Evolutionary conservation across 1,139 yeast species (phyloP), one percentile per base, ranked within the genome.

Genomic region (Taphrina pruni): DNA sequence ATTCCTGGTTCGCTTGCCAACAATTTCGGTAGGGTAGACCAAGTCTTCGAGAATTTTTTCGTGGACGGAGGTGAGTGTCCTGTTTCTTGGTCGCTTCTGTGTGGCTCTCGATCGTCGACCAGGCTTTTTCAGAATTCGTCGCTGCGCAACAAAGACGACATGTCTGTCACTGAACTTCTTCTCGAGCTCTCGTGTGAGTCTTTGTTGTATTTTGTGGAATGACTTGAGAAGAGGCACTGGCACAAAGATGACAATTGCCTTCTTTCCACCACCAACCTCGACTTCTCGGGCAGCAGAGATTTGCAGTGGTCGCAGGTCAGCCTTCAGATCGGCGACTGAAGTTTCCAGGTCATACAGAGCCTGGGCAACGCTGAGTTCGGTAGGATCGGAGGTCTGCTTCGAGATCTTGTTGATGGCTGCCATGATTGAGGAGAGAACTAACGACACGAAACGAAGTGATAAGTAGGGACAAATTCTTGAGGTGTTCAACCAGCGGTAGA

Each of bases 91-190:
- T 88, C 99, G 94, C 94, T 94, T 93, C 87, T 94, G 99, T 79
- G 84, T 85, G 83, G 88, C 89, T 87, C 93, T 90, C 74, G 97
- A 87, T 79, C 87, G 87, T 85, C 93, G 89, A 80, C 90, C 88
- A 78, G 91, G 88, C 88, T 92, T 93, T 86, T 98, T 97, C 82
- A 95, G 88, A 86, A 94, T 94, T 87, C 97, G 93, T 88, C 99
- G 92, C 87, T 94, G 98, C 81, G 98, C 99, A 81, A 94, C 88
- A 90, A 94, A 92, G 78, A 94, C 95, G 84, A 94, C 97, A 84
- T 94, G 98, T 84, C 97, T 91, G 88, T 94, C 99, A 82, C 97
- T 96, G 93, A 94, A 94, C 87, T 94, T 94, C 96, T 94, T 94
- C 87, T 94, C 99, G 83, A 94, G 90, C 87, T 94, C 99, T 86